phyloP scores from a whole-genome alignment of 257 asterid genomes.

The Solanum pimpinellifolium region DNA sequence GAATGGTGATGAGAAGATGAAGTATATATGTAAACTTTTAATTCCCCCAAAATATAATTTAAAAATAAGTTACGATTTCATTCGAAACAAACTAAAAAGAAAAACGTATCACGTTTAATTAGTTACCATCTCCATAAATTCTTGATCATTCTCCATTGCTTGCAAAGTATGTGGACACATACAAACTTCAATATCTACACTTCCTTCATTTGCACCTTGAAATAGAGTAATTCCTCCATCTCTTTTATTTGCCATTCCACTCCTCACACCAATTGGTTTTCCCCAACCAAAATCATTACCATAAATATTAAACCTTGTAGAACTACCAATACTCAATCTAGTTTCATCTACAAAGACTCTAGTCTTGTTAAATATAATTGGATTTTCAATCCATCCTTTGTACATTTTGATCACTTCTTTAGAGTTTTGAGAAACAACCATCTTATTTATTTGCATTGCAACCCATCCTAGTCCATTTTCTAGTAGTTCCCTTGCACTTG shows the following conservation, averaged over 20 bases:
- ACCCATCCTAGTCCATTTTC: conserved; percentile 31
- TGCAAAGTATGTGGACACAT: background rate
- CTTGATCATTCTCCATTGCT: conserved; percentile 18
- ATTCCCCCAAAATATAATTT: no score
- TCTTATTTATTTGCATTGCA: conserved; percentile 25
- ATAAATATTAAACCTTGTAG: conserved; percentile 37
- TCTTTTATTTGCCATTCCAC: conserved; percentile 21
- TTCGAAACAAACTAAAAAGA: no score
- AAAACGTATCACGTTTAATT: no score
- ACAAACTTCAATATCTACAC: conserved; percentile 32
- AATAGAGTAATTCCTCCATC: conserved; percentile 32
- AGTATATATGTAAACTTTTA: no score
- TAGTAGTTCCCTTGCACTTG: conserved; percentile 2
- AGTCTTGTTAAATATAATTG: background rate
- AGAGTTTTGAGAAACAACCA: background rate
- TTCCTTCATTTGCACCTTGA: conserved; percentile 3
- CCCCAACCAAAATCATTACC: conserved; percentile 16
- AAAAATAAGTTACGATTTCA: no score
- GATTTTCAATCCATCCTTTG: conserved; percentile 19
- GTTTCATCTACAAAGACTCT: background rate
- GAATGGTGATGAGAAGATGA: no score
- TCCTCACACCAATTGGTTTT: conserved; percentile 32
- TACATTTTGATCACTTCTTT: conserved; percentile 11
- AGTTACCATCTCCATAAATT: conserved; percentile 5
- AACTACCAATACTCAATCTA: conserved; percentile 17